Evolutionary conservation across 1,139 yeast genomes (phyloP).

Genomic region (Debaryomyces udenii): DNA sequence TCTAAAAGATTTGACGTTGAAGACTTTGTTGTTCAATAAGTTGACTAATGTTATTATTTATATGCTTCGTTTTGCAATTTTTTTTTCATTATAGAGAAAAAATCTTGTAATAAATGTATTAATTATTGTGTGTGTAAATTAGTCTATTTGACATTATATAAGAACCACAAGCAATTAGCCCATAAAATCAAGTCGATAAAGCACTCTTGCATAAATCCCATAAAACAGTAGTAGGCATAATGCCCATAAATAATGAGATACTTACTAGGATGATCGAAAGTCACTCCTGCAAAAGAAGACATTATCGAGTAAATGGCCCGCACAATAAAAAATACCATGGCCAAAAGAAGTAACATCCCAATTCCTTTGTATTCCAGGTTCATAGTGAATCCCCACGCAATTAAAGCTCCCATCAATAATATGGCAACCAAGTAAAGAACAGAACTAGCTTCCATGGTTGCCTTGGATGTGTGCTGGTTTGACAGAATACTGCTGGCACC

Average conservation of each 20-base stretch:
- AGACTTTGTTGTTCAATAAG: slow-evolving; percentile 26
- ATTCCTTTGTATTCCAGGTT: neutral
- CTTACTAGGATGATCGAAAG: slow-evolving; percentile 17
- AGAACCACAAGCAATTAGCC: neutral
- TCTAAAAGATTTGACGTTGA: slow-evolving; percentile 42
- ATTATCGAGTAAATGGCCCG: slow-evolving; percentile 21
- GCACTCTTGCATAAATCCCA: slow-evolving; percentile 19
- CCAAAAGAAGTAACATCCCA: slow-evolving; percentile 9
- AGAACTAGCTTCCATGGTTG: slow-evolving; percentile 1
- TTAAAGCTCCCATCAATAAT: neutral
- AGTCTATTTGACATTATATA: neutral
- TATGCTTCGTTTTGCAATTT: slow-evolving; percentile 6
- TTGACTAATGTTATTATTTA: slow-evolving; percentile 7
- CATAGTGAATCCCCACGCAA: neutral
- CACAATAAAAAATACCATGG: slow-evolving; percentile 15
- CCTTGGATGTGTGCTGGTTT: neutral
- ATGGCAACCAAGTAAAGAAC: neutral
- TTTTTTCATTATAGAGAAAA: slow-evolving; percentile 9
- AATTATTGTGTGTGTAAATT: neutral
- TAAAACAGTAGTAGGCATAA: slow-evolving; percentile 23
- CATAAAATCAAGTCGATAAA: neutral
- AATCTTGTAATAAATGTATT: slow-evolving; percentile 4
- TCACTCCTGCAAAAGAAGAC: slow-evolving; percentile 19
- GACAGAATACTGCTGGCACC: slow-evolving; percentile 14
- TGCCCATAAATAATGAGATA: slow-evolving; percentile 23